Base-by-base conservation (phyloP, 78 protist genomes). In the Ministeria vibrans region DNA sequence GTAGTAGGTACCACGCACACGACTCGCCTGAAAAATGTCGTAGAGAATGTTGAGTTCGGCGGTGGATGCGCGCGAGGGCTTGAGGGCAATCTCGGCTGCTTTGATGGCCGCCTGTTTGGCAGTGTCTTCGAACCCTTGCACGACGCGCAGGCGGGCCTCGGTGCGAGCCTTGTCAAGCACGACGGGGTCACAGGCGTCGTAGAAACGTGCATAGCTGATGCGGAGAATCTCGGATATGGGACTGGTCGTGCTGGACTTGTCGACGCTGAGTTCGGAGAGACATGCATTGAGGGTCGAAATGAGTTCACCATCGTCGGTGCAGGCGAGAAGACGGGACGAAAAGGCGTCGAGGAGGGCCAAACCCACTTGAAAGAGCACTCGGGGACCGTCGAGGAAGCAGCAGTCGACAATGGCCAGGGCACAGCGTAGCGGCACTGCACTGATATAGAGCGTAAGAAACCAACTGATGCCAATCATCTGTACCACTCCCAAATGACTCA, bases 361-460 rank as follows among this genome's bases (percentile, higher is more conserved):
- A 1, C 82, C 82, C 0, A 78, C 13, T 43, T 38, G 72, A 15
- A 78, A 63, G 20, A 78, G 59, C 27, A 63, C 82, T 18, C 30
- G 53, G 15, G 87, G 75, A 43, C 93, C 93, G 51, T 85, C 87
- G 32, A 64, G 64, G 11, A 89, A 83, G 55, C 85, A 73, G 53
- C 87, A 79, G 81, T 89, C 93, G 11, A 84, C 82, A 0, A 89
- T 86, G 55, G 83, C 53, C 28, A 82, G 83, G 18, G 87, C 77
- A 1, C 66, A 70, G 0, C 44, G 84, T 18, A 75, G 81, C 27
- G 88, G 88, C 32, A 90, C 80, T 69, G 81, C 63, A 0, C 86
- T 76, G 6, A 90, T 46, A 63, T 84, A 90, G 34, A 90, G 36
- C 44, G 89, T 84, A 38, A 90, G 45, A 63, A 90, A 89, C 94